Evolutionary conservation across 2,329 filamentous ascomycete genomes (phyloP).

Genomic region (Verticillium nonalfalfae): DNA sequence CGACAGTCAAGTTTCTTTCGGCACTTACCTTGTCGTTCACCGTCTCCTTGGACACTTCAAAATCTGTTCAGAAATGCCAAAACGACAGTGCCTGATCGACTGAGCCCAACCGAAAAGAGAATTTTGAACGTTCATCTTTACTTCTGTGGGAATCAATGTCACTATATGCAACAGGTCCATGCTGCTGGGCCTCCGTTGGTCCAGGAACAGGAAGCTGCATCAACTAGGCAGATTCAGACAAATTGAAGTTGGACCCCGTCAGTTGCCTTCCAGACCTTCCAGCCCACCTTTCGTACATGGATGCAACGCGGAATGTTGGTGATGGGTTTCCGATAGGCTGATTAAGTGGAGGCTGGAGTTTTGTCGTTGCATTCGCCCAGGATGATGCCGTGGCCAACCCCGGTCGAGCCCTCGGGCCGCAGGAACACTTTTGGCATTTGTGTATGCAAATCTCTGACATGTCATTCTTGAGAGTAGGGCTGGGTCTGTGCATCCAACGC

Average conservation of each 20-base stretch:
- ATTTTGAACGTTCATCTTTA: neutral
- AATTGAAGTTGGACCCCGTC: neutral
- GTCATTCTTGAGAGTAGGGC: neutral
- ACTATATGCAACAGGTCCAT: neutral
- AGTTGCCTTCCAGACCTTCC: neutral
- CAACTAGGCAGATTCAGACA: neutral
- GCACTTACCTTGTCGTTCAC: neutral
- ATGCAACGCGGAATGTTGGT: neutral
- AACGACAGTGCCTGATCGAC: neutral
- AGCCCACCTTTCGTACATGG: neutral
- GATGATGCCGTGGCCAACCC: neutral
- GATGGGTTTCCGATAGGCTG: neutral
- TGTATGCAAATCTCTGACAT: neutral
- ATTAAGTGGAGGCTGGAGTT: neutral
- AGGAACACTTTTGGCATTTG: neutral
- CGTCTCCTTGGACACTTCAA: neutral
- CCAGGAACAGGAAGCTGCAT: neutral
- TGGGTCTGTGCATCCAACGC: neutral
- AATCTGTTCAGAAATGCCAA: neutral
- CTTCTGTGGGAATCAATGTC: neutral
- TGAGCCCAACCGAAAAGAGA: neutral
- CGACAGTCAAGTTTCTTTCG: too few species aligned
- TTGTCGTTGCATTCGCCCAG: neutral
- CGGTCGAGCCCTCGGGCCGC: neutral
- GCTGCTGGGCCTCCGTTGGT: neutral